Evolutionary conservation across 306 rosid genomes (phyloP), one percentile per base, ranked within the genome.

Genomic region (Cotoneaster glaucophyllus): DNA sequence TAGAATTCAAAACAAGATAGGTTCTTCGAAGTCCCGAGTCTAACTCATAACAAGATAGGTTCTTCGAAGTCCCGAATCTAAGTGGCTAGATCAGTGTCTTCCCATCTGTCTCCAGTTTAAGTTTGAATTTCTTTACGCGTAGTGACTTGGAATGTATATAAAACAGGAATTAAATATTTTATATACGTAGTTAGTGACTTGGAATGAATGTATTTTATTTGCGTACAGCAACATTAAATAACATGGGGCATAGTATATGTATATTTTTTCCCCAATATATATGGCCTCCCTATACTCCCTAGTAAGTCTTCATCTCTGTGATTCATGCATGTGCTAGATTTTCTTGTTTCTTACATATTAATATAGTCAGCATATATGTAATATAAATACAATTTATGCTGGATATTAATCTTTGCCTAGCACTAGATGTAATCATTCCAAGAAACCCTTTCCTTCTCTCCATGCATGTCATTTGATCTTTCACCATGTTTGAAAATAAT

Each of bases 281-380:
- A 41, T 41, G 44, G 44, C 44, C 44, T 41, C 44, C 12, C 44
- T 41, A 10, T 41, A 41, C 12, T 9, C 61, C 24, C n/a, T 56
- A 19, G 10, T 8, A 56, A 14, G 56, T 50, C 56, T 2, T 29
- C 12, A 56, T 11, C 14, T 22, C 66, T 77, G 59, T 68, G 28
- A 39, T 39, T 26, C 32, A 39, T 25, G 80, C 67, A 76, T 54
- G 74, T 76, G 79, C 64, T 37, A 39, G 64, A 37, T 56, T 10
- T 52, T 24, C 28, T 50, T 32, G 39, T 54, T 69, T 54, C 50
- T 14, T 76, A 44, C 44, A 41, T 41, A 25, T 69, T 43, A 56
- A 39, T 57, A 13, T 6, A n/a, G 13, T 34, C 56, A 22, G 48
- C 54, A 19, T 31, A 12, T 37, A 14, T 48, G 54, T 18, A 14